These are phyloP conservation scores for Fusarium tupiense DNA, from an alignment of 2,329 filamentous ascomycete species.

Conservation along the genomic window DNA sequence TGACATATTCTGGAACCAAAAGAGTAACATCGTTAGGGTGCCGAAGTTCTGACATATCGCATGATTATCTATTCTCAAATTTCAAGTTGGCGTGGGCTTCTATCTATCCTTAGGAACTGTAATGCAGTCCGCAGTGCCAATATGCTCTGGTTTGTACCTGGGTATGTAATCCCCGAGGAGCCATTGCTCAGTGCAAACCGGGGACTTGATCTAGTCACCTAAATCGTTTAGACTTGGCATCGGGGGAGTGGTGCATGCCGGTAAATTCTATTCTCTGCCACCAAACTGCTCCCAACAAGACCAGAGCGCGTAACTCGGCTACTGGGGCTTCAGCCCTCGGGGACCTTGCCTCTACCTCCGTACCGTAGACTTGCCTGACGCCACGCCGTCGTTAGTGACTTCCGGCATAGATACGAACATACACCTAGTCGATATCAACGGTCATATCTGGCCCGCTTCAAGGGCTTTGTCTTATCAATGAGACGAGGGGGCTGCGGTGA, in stretches of 20 bases:
- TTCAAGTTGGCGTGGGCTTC: not conserved
- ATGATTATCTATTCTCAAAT: rapidly evolving
- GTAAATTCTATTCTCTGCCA: not conserved
- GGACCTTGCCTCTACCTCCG: not conserved
- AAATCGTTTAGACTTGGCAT: not conserved
- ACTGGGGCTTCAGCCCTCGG: not conserved
- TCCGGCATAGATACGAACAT: not conserved
- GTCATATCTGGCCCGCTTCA: not conserved
- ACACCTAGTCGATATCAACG: not conserved
- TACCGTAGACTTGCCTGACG: not conserved
- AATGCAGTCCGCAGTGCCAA: not conserved
- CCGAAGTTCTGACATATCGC: rapidly evolving
- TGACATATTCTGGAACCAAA: not conserved
- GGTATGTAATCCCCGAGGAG: rapidly evolving
- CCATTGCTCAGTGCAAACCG: not conserved
- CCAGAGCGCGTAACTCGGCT: not conserved
- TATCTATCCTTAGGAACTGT: not conserved
- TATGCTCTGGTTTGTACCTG: rapidly evolving
- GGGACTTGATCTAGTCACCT: not conserved
- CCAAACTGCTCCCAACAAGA: not conserved
- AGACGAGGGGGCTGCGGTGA: not conserved
- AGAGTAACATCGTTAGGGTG: not conserved
- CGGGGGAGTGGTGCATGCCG: not conserved
- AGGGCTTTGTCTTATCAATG: not conserved
- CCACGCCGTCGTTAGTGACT: not conserved